phyloP scores from a whole-genome alignment of 1,284 basidiomycete species.

The Cryptococcus jaspeensis region DNA sequence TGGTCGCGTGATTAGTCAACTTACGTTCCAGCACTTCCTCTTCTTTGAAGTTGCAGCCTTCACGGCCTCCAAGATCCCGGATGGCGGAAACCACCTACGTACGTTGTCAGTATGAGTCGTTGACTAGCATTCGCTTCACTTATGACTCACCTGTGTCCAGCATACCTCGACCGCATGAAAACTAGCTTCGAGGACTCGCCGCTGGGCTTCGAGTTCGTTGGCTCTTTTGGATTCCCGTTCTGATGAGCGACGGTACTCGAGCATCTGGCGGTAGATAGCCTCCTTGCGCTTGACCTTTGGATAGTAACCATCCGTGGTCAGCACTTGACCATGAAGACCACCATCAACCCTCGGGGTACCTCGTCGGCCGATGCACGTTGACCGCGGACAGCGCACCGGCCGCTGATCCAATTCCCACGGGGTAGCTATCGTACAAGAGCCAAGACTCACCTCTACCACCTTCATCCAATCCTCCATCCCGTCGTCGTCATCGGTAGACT shows the following conservation, averaged over 20 bases:
- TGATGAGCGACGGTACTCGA: slow-evolving; percentile 78
- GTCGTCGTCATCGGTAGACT: slow-evolving; percentile 27
- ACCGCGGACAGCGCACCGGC: not conserved
- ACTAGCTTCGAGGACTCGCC: slow-evolving; percentile 71
- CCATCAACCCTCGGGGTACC: not conserved
- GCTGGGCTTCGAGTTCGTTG: slow-evolving; percentile 69
- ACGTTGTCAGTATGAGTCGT: slow-evolving; percentile 36
- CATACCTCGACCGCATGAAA: slow-evolving; percentile 80
- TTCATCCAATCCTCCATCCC: slow-evolving; percentile 45
- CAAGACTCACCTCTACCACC: slow-evolving; percentile 37
- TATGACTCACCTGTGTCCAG: slow-evolving; percentile 73
- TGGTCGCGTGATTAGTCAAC: slow-evolving; percentile 7
- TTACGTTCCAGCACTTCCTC: slow-evolving; percentile 30
- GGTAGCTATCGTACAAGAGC: too few relatives aligned
- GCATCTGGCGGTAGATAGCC: slow-evolving; percentile 88
- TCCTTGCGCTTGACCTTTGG: slow-evolving; percentile 76
- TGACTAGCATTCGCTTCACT: slow-evolving; percentile 5
- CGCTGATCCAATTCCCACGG: not conserved
- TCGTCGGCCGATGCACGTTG: not conserved
- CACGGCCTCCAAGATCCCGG: slow-evolving; percentile 29
- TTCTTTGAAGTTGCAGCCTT: slow-evolving; percentile 18
- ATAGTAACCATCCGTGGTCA: not conserved
- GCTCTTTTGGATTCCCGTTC: slow-evolving; percentile 67
- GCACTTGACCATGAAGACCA: not conserved
- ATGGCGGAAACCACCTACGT: slow-evolving; percentile 39